Percentiles rank a stretch among this genome's conserved stretches.
Evolutionary conservation across 139 green algal genomes (phyloP).

Genomic region (Diplosphaera chodatii): DNA sequence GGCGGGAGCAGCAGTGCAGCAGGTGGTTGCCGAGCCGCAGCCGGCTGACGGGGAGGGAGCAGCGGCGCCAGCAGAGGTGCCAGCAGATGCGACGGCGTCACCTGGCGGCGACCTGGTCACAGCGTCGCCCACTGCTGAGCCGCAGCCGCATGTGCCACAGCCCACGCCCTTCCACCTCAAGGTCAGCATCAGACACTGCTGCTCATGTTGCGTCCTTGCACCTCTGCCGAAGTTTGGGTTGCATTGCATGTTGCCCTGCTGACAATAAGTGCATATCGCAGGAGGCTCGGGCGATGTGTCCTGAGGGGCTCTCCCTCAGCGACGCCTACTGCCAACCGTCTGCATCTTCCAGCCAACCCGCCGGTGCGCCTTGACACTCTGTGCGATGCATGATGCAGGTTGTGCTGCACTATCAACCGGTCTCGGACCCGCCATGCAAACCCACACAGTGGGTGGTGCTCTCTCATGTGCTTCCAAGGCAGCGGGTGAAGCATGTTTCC

Average conservation of each 20-base stretch:
- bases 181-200: not conserved
- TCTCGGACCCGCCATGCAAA: no score
- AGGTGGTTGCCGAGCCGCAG: no score
- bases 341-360: not conserved
- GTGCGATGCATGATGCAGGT: not conserved
- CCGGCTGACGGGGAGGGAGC: not conserved
- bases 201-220: not conserved
- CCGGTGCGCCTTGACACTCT: no score
- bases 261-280: not conserved
- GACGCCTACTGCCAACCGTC: not conserved
- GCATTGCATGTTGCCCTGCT: no score
- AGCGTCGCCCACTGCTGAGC: no score
- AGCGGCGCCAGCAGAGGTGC: no score
- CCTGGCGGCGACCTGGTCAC: not conserved
- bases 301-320: not conserved
- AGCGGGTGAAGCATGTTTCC: no score
- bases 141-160: not conserved
- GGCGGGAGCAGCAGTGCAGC: no score
- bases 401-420: no score
- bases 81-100: not conserved
- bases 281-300: not conserved
- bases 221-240: no score
- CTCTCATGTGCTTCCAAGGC: no score
- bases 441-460: no score
- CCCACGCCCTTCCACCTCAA: not conserved